Evolutionary conservation across 2,329 filamentous ascomycete species (phyloP).

Genomic region (Curvularia sp.): DNA sequence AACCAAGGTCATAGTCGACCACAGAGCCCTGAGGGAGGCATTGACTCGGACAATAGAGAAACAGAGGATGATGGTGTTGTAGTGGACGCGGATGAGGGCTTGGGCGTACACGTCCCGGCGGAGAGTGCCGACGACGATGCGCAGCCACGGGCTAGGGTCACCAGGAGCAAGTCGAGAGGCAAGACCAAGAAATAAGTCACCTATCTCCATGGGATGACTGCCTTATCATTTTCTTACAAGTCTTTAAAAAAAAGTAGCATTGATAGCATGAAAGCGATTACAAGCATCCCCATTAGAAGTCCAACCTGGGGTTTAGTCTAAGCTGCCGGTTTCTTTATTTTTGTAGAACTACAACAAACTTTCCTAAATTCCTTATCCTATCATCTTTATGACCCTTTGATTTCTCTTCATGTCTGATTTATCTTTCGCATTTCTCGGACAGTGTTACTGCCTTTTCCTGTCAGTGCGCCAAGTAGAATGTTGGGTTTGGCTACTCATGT

Average conservation of each 20-base stretch:
- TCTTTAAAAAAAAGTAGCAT: not conserved
- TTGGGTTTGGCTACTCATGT: too few species aligned
- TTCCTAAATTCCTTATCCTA: not conserved
- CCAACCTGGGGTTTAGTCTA: not conserved
- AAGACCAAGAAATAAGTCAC: conserved; percentile 47
- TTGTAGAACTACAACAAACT: not conserved
- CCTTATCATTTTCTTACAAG: not conserved
- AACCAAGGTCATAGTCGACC: conserved; percentile 24
- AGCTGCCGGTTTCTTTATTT: not conserved
- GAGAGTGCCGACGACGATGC: conserved; percentile 32
- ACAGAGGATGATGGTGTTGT: conserved; percentile 33
- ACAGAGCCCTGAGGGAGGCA: conserved; percentile 17
- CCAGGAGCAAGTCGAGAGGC: conserved; percentile 52
- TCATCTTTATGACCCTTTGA: too few species aligned
- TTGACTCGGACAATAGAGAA: conserved; percentile 32
- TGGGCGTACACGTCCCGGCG: conserved; percentile 29
- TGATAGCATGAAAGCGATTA: not conserved
- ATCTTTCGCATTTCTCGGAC: too few species aligned
- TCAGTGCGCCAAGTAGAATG: too few species aligned
- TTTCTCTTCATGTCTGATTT: not conserved
- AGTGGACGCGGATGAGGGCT: conserved; percentile 26
- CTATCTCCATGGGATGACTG: not conserved
- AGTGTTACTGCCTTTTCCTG: too few species aligned
- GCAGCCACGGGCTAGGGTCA: conserved; percentile 45
- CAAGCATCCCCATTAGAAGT: not conserved